Evolutionary conservation across 2,329 filamentous ascomycete species (phyloP).

Genomic region (Claviceps pazoutovae): DNA sequence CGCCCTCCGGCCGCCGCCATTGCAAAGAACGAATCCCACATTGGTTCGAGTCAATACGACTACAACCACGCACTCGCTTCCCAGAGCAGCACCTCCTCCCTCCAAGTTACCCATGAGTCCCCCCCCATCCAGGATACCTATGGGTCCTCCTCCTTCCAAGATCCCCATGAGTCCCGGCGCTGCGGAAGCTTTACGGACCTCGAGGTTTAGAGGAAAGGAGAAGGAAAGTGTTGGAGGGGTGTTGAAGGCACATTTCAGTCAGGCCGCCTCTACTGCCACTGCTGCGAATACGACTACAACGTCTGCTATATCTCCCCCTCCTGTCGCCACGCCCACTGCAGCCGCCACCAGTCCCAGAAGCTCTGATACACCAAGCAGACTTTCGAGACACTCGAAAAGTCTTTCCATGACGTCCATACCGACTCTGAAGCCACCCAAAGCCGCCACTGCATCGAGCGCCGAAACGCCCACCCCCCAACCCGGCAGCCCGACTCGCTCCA

Average conservation of each 20-base stretch:
- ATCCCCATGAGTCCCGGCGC: constrained; percentile 27
- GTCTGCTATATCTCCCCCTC: neutral
- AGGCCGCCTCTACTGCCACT: neutral
- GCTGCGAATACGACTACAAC: neutral
- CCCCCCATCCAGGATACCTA: constrained; percentile 32
- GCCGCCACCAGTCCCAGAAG: constrained; percentile 3
- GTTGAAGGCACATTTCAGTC: neutral
- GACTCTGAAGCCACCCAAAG: constrained; percentile 29
- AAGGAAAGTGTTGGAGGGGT: constrained; percentile 22
- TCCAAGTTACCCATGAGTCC: constrained; percentile 34
- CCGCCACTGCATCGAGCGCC: constrained; percentile 9
- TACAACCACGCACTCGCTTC: constrained; percentile 26
- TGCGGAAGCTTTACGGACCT: constrained; percentile 23
- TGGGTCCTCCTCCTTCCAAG: constrained; percentile 21
- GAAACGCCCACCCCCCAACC: constrained; percentile 13
- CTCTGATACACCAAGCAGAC: constrained; percentile 15
- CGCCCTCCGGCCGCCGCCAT: constrained; percentile 23
- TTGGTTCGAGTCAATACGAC: constrained; percentile 37
- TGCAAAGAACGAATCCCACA: constrained; percentile 39
- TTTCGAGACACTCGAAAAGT: constrained; percentile 30
- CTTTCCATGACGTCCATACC: constrained; percentile 42
- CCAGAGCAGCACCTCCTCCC: constrained; percentile 25
- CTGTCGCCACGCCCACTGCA: neutral
- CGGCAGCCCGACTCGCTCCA: constrained; percentile 17
- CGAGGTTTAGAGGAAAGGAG: constrained; percentile 30